phyloP scores from a whole-genome alignment of 1,284 basidiomycete species.

The Ustilago curta region DNA sequence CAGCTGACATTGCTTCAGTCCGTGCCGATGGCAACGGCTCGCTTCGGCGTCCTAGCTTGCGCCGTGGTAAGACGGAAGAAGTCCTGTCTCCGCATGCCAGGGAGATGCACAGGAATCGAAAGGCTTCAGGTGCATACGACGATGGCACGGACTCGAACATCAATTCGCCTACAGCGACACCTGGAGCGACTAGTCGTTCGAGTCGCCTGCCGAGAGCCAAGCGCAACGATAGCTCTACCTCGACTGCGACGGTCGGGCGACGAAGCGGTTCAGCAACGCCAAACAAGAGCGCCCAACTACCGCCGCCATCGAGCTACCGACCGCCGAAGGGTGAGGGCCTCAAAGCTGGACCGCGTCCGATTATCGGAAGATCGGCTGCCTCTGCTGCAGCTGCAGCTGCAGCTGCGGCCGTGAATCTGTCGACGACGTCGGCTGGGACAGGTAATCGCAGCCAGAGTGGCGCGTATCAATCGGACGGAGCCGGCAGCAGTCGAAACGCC shows the following conservation, averaged over 20 bases:
- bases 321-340: constrained; percentile 44
- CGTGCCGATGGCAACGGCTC: constrained; percentile 17
- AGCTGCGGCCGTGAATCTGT: constrained; percentile 19
- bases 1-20: neutral
- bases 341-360: constrained; percentile 47
- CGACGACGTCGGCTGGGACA: constrained; percentile 1
- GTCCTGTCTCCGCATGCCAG: constrained; percentile 58
- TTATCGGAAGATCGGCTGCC: constrained; percentile 45
- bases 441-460: constrained; percentile 28
- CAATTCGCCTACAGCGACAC: constrained; percentile 17
- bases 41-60: constrained; percentile 72
- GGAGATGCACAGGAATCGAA: constrained; percentile 21
- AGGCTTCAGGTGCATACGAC: constrained; percentile 21
- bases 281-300: constrained; percentile 15
- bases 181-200: constrained; percentile 7
- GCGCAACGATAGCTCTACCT: constrained; percentile 37
- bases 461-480: constrained; percentile 38
- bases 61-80: constrained; percentile 75
- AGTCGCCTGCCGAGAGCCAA: constrained; percentile 48
- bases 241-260: constrained; percentile 26
- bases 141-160: constrained; percentile 17
- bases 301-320: constrained; percentile 45
- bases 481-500: constrained; percentile 25
- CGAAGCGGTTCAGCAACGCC: constrained; percentile 40
- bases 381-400: constrained; percentile 28